Conservation (phyloP, 1,139 yeast species). For the Debaryomyces udenii region DNA sequence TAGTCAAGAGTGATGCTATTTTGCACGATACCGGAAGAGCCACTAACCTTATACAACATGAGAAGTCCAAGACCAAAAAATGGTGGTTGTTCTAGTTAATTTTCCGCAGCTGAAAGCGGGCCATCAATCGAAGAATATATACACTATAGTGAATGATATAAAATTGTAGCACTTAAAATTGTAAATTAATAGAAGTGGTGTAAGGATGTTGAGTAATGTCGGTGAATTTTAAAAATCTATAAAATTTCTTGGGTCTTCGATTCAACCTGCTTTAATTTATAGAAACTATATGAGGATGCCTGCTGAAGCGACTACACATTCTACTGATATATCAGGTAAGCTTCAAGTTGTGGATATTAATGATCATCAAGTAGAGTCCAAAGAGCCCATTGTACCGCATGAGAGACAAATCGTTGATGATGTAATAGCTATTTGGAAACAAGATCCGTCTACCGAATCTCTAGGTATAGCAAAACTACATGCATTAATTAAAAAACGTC, state of each 20-base stretch:
- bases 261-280: too few species aligned
- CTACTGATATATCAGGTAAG: constrained; percentile 15
- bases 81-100: constrained; percentile 1
- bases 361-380: constrained; percentile 27
- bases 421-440: constrained; percentile 67
- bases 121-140: neutral
- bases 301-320: constrained; percentile 1
- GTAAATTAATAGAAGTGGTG: too few species aligned
- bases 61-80: constrained; percentile 1
- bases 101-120: too few species aligned
- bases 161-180: too few species aligned
- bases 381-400: constrained; percentile 53
- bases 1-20: constrained; percentile 42
- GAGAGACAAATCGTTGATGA: constrained; percentile 66
- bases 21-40: constrained; percentile 46
- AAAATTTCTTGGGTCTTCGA: too few species aligned
- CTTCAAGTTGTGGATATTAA: constrained; percentile 38
- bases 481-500: constrained; percentile 49
- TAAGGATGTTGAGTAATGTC: too few species aligned
- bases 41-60: constrained; percentile 8
- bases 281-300: neutral
- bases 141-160: neutral
- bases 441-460: constrained; percentile 64
- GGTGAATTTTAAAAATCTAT: too few species aligned
- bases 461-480: constrained; percentile 60